A percentile compares a stretch with the other conserved stretches of the same genome.
phyloP scores from a whole-genome alignment of 140 eudicot genomes.

The Stevia rebaudiana region DNA sequence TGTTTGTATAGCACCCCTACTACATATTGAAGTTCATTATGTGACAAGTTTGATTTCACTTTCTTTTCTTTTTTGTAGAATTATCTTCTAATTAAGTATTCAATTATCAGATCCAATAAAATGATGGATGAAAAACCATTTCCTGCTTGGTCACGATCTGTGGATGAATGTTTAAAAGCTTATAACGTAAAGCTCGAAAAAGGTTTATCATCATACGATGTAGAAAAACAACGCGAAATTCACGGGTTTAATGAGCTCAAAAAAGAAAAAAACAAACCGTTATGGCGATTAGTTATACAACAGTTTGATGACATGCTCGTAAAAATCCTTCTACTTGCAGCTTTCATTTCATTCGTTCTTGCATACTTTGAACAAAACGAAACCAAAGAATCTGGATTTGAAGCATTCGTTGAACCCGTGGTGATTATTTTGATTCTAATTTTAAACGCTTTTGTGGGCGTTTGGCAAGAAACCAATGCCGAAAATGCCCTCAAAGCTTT shows the following conservation, averaged over 20 bases:
- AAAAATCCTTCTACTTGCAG: slow-evolving; percentile 74
- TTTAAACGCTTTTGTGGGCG: slow-evolving; percentile 85
- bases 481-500: slow-evolving; percentile 79
- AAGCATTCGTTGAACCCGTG: slow-evolving; percentile 73
- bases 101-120: slow-evolving; percentile 17
- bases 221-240: slow-evolving; percentile 46
- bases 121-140: slow-evolving; percentile 44
- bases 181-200: slow-evolving; percentile 65
- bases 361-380: slow-evolving; percentile 56
- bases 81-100: no score
- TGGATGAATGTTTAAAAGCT: slow-evolving; percentile 67
- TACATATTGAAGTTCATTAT: no score
- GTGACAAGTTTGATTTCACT: no score
- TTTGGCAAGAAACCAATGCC: slow-evolving; percentile 91
- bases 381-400: slow-evolving; percentile 50
- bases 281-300: slow-evolving; percentile 58
- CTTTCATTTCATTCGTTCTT: slow-evolving; percentile 62
- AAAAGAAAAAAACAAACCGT: slow-evolving; percentile 52
- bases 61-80: not conserved
- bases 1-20: no score
- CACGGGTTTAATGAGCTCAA: slow-evolving; percentile 63
- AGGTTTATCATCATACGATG: slow-evolving; percentile 62
- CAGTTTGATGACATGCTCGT: slow-evolving; percentile 81
- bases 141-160: slow-evolving; percentile 79
- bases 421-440: slow-evolving; percentile 66